Conservation (phyloP, 768 basidiomycete genomes). For the Russula compacta region DNA sequence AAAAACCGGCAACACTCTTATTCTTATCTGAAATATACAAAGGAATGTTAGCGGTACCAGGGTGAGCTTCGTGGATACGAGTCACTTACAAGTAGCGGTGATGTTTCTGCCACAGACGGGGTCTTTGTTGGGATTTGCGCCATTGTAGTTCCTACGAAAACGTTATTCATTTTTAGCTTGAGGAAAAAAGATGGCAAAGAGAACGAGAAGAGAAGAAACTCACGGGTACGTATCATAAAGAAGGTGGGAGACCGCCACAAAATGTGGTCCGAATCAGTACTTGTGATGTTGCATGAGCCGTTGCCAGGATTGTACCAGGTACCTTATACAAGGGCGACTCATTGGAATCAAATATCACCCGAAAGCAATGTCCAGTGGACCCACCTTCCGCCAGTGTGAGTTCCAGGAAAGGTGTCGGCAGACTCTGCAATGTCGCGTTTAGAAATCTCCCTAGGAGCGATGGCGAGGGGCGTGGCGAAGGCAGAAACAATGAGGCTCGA, state of each 20-base stretch:
- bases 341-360: neutral
- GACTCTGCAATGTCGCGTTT: neutral
- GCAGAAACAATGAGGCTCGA: slow-evolving; percentile 28
- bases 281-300: slow-evolving; percentile 54
- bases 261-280: slow-evolving; percentile 42
- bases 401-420: slow-evolving; percentile 34
- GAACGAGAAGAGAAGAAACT: slow-evolving; percentile 20
- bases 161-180: neutral
- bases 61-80: slow-evolving; percentile 6
- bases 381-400: slow-evolving; percentile 41
- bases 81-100: slow-evolving; percentile 37
- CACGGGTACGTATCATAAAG: slow-evolving; percentile 57
- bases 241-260: slow-evolving; percentile 47
- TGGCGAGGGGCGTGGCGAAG: neutral
- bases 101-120: slow-evolving; percentile 55
- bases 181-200: neutral
- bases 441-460: neutral
- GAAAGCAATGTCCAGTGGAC: slow-evolving; percentile 4
- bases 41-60: slow-evolving; percentile 7
- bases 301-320: slow-evolving; percentile 55
- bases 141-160: slow-evolving; percentile 40
- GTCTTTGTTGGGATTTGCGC: slow-evolving; percentile 63
- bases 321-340: slow-evolving; percentile 23
- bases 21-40: slow-evolving; percentile 37
- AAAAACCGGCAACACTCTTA: slow-evolving; percentile 37